Base-by-base conservation (phyloP, 352 stramenopile genomes). In the Pythium myriotylum region DNA sequence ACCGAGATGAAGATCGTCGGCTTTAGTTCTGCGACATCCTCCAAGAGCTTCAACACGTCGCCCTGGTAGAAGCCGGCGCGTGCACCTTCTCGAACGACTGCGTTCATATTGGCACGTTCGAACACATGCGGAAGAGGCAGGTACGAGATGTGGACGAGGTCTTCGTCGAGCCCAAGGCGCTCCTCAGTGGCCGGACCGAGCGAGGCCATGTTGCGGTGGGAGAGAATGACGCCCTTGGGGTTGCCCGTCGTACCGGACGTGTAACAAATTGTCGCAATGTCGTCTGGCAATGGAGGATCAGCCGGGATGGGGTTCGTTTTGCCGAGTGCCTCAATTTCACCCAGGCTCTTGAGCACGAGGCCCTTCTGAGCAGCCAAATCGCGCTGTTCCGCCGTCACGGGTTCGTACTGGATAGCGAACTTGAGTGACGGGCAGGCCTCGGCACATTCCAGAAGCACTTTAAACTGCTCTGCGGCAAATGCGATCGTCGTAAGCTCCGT, bases 101-200 rank as follows among this genome's bases (percentile, higher is more conserved):
- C 79, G 16, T 76, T 84, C 13, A 96, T 89, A n/a, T 98, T 83
- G 8, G 89, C 79, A 13, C 96, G 82, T 76, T 99, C 97, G 62
- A 98, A 98, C 49, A 99, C 96, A 73, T 99, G 97, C 1, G 96
- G 85, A 40, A 99, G 68, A 9, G 96, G 97, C 58, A 99, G 77
- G 73, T 99, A 99, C 27, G 88, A 98, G 33, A 99, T 76, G 67
- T 99, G 94, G 22, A 97, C 79, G 70, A 98, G 94, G 4, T 69
- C 77, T 3, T 66, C 10, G 2, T 51, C 13, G 26, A 87, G 60
- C 0, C 14, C 27, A 27, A 88, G 43, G 10, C 75, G 70, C 35
- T 85, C 66, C 13, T 63, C 58, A 0, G 56, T 43, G 27, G 65
- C 49, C 4, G 73, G 22, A 0, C 71, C 54, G 6, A 64, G 41